Conservation (phyloP, 2,329 filamentous ascomycete genomes). For the Fusarium graminum region DNA sequence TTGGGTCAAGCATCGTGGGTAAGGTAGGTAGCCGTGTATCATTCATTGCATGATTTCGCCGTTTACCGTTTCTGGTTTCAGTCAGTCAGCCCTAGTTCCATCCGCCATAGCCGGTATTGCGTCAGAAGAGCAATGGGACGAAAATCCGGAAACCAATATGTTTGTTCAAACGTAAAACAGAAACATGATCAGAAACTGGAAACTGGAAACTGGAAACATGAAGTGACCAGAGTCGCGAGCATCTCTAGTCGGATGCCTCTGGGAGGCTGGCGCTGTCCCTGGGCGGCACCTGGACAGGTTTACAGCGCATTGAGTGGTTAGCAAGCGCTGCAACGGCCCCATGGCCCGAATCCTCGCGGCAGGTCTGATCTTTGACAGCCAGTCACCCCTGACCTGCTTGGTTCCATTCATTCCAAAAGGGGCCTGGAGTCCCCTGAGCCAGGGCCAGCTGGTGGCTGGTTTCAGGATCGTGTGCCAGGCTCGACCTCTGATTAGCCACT, state of each 20-base stretch:
- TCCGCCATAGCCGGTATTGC: slow-evolving; percentile 19
- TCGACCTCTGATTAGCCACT: slow-evolving; percentile 40
- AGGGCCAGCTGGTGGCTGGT: slow-evolving; percentile 44
- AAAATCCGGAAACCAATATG: slow-evolving; percentile 13
- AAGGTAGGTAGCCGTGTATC: slow-evolving; percentile 3
- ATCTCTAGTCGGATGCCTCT: slow-evolving; percentile 44
- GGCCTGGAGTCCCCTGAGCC: slow-evolving; percentile 31
- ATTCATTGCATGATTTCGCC: slow-evolving; percentile 26
- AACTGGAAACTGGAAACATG: slow-evolving; percentile 29
- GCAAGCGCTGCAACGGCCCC: slow-evolving; percentile 32
- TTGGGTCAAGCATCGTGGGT: slow-evolving; percentile 12
- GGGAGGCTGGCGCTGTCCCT: slow-evolving; percentile 30
- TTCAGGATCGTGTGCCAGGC: slow-evolving; percentile 43
- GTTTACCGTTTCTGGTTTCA: slow-evolving; percentile 24
- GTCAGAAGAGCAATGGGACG: slow-evolving; percentile 35
- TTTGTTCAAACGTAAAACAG: slow-evolving; percentile 39
- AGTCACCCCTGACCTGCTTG: slow-evolving; percentile 32
- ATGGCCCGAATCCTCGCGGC: slow-evolving; percentile 23
- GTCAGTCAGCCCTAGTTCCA: slow-evolving; percentile 38
- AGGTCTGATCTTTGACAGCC: slow-evolving; percentile 35
- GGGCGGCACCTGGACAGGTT: slow-evolving; percentile 31
- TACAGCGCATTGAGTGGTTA: slow-evolving; percentile 44
- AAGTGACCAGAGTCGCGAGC: slow-evolving; percentile 16
- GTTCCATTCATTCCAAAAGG: slow-evolving; percentile 30
- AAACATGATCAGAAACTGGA: slow-evolving; percentile 20